phyloP scores from a whole-genome alignment of 495 filamentous ascomycete genomes.

The Baudoinia panamericana region DNA sequence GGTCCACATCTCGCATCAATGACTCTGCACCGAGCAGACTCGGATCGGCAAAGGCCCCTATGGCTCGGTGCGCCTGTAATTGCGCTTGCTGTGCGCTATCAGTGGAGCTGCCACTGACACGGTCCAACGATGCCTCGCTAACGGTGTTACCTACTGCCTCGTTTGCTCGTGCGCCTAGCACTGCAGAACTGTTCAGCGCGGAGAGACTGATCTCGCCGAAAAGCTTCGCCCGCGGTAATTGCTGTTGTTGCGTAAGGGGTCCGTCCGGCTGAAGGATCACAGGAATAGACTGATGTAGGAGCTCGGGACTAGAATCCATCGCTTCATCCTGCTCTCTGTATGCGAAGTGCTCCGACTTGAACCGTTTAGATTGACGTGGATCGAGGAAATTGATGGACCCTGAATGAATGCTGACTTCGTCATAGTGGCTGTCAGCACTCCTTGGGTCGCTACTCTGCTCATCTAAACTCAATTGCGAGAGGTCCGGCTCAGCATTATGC shows the following conservation, averaged over 20 bases:
- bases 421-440: constrained; percentile 12
- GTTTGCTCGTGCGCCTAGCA: constrained; percentile 29
- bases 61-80: not conserved
- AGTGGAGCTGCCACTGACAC: not conserved
- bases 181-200: constrained; percentile 50
- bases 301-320: constrained; percentile 25
- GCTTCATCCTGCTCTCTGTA: constrained; percentile 23
- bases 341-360: constrained; percentile 21
- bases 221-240: constrained; percentile 36
- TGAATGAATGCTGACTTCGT: constrained; percentile 28
- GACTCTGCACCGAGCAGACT: constrained; percentile 57
- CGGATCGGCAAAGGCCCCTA: constrained; percentile 21
- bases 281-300: constrained; percentile 17
- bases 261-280: constrained; percentile 7
- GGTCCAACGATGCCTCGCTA: constrained; percentile 1
- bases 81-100: not conserved
- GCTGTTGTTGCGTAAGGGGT: constrained; percentile 18
- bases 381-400: constrained; percentile 20
- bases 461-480: constrained; percentile 57
- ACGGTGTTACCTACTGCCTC: constrained; percentile 19
- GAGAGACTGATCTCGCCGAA: constrained; percentile 73
- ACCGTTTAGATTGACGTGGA: constrained; percentile 25
- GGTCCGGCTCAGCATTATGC: constrained; percentile 37
- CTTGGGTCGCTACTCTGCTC: constrained; percentile 26
- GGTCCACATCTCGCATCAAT: constrained; percentile 52